Evolutionary conservation across 1,139 yeast genomes (phyloP).

Genomic region (Suhomyces ambrosiae): DNA sequence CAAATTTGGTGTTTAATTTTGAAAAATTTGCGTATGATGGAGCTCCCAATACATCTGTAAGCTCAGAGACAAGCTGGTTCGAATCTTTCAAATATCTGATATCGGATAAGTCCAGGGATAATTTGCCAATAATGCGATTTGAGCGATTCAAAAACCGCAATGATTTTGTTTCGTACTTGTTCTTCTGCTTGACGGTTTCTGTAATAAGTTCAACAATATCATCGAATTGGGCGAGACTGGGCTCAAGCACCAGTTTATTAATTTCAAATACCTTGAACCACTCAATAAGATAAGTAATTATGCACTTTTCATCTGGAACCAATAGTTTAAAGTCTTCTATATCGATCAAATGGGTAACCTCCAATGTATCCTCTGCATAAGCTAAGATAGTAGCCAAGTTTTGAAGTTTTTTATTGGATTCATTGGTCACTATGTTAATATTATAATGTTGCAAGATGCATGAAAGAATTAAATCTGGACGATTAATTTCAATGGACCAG

Average conservation of each 20-base stretch:
- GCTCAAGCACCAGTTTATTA: background rate
- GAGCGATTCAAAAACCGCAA: conserved; percentile 32
- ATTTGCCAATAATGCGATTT: conserved; percentile 17
- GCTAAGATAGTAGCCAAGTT: conserved; percentile 26
- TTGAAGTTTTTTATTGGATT: conserved; percentile 30
- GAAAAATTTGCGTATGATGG: conserved; percentile 1
- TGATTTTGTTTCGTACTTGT: conserved; percentile 36
- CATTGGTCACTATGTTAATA: conserved; percentile 7
- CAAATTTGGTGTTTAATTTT: conserved; percentile 12
- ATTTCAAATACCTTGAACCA: conserved; percentile 59
- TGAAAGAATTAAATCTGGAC: conserved; percentile 33
- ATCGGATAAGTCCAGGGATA: conserved; percentile 11
- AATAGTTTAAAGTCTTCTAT: conserved; percentile 56
- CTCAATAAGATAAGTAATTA: conserved; percentile 66
- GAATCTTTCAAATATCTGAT: background rate
- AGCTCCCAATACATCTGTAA: conserved; percentile 1
- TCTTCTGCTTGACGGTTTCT: conserved; percentile 28
- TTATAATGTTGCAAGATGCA: conserved; percentile 25
- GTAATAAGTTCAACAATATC: conserved; percentile 25
- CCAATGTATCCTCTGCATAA: conserved; percentile 42
- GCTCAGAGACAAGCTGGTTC: conserved; percentile 1
- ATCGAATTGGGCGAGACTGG: conserved; percentile 14
- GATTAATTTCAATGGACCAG: conserved; percentile 39
- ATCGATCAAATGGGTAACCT: conserved; percentile 60
- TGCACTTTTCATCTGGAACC: conserved; percentile 65